phyloP scores from a whole-genome alignment of 2,329 filamentous ascomycete genomes.

The Fusarium domesticum region DNA sequence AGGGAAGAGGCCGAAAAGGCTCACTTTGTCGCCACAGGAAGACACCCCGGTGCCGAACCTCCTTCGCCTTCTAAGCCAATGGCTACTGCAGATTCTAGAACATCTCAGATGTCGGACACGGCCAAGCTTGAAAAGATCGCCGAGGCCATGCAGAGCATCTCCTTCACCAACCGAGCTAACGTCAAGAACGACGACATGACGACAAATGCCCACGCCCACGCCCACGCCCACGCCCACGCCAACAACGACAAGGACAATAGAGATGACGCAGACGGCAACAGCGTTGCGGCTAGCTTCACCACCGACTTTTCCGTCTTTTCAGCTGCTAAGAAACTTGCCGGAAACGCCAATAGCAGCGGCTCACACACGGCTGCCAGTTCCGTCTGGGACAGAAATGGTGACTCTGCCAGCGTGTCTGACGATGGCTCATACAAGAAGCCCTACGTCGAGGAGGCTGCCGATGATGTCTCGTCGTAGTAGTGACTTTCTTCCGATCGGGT shows the following conservation, averaged over 20 bases:
- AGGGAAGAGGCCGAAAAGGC: slow-evolving; percentile 23
- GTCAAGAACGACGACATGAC: slow-evolving; percentile 4
- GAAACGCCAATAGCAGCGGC: slow-evolving; percentile 17
- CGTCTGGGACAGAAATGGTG: slow-evolving; percentile 16
- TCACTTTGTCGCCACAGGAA: slow-evolving; percentile 18
- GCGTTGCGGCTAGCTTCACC: slow-evolving; percentile 20
- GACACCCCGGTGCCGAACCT: slow-evolving; percentile 16
- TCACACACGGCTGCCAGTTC: slow-evolving; percentile 25
- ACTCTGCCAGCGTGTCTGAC: slow-evolving; percentile 16
- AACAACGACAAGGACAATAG: neutral
- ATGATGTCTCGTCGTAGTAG: neutral
- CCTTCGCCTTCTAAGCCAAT: slow-evolving; percentile 4
- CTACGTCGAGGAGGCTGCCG: slow-evolving; percentile 21
- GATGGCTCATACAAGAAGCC: slow-evolving; percentile 24
- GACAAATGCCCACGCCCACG: neutral
- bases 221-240: neutral
- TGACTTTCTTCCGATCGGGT: no score
- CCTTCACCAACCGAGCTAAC: slow-evolving; percentile 13
- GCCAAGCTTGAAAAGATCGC: slow-evolving; percentile 19
- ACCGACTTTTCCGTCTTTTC: slow-evolving; percentile 28
- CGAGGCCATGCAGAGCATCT: slow-evolving; percentile 21
- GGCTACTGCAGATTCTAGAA: slow-evolving; percentile 6
- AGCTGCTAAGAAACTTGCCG: slow-evolving; percentile 17
- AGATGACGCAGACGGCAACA: slow-evolving; percentile 7
- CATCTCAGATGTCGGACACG: slow-evolving; percentile 12